Percentiles rank a stretch among this genome's conserved stretches.
These are phyloP conservation scores for Coelastrella sp. DNA, from an alignment of 139 green algal genomes.

Conservation along the genomic window DNA sequence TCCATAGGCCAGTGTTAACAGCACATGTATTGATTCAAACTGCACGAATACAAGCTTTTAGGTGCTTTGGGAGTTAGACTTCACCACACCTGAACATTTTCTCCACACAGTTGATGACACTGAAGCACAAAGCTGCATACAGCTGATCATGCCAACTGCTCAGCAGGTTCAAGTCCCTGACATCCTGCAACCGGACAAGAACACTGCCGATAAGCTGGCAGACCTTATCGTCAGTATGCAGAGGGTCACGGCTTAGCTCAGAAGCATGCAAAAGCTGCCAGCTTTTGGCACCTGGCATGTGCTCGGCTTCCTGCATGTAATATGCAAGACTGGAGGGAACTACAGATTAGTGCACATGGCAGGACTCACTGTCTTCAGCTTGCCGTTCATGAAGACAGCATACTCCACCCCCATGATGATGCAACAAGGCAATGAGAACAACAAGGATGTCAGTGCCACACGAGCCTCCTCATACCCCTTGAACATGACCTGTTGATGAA, in stretches of 20 bases:
- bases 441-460: slow-evolving; percentile 53
- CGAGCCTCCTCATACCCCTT: slow-evolving; percentile 62
- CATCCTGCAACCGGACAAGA: slow-evolving; percentile 15
- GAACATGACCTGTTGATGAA: slow-evolving; percentile 32
- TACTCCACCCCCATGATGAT: slow-evolving; percentile 59
- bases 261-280: no score
- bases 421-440: slow-evolving; percentile 56
- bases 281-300: no score
- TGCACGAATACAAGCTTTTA: no score
- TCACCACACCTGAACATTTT: slow-evolving; percentile 16
- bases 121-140: slow-evolving; percentile 47
- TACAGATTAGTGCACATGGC: not conserved
- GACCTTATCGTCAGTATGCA: no score
- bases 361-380: not conserved
- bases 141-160: slow-evolving; percentile 44
- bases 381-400: slow-evolving; percentile 45
- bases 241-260: no score
- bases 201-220: no score
- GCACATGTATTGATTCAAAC: no score
- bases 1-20: no score
- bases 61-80: no score
- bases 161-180: slow-evolving; percentile 28
- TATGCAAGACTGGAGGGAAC: no score
- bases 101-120: slow-evolving; percentile 48
- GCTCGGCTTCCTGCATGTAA: no score